phyloP scores from a whole-genome alignment of 2,329 filamentous ascomycete genomes.

The Aspergillus brunneoviolaceus region DNA sequence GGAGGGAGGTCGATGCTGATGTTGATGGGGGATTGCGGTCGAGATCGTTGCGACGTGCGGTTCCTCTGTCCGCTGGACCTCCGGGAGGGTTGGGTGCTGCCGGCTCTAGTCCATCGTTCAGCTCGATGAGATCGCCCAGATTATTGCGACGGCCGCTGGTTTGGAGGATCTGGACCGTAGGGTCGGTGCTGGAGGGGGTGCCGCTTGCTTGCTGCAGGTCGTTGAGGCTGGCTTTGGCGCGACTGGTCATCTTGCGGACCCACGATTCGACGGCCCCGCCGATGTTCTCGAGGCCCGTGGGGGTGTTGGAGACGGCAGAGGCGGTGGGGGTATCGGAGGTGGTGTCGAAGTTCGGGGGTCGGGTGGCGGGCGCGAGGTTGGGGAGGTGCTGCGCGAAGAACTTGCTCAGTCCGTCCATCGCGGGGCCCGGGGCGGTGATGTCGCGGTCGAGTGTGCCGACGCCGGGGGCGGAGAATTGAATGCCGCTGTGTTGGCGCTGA shows the following conservation, averaged over 20 bases:
- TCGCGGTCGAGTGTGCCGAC: slow-evolving; percentile 75
- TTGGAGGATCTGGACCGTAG: slow-evolving; percentile 18
- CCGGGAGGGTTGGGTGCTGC: no score
- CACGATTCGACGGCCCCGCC: slow-evolving; percentile 87
- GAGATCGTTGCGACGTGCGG: slow-evolving; percentile 7
- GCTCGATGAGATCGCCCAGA: slow-evolving; percentile 45
- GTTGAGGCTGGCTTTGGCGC: slow-evolving; percentile 41
- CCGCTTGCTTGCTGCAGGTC: slow-evolving; percentile 40
- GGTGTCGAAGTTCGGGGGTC: slow-evolving; percentile 55
- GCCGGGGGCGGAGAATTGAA: slow-evolving; percentile 77
- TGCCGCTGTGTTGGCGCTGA: slow-evolving; percentile 40
- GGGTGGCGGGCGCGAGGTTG: slow-evolving; percentile 64
- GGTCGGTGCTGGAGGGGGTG: slow-evolving; percentile 18
- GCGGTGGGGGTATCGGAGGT: slow-evolving; percentile 38
- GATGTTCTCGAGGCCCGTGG: slow-evolving; percentile 69
- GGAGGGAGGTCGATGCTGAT: slow-evolving; percentile 16
- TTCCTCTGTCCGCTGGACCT: background rate
- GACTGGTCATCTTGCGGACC: slow-evolving; percentile 73
- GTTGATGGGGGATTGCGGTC: slow-evolving; percentile 18
- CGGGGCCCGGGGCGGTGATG: slow-evolving; percentile 61
- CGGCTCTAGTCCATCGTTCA: slow-evolving; percentile 40
- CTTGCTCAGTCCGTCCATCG: slow-evolving; percentile 77
- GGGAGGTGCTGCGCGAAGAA: slow-evolving; percentile 83
- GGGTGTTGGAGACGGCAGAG: slow-evolving; percentile 31
- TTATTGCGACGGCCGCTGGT: slow-evolving; percentile 31